Percentiles rank a stretch among this genome's conserved stretches.
These are phyloP conservation scores for Fusarium torulosum DNA, from an alignment of 2,329 filamentous ascomycete species.

Conservation along the genomic window DNA sequence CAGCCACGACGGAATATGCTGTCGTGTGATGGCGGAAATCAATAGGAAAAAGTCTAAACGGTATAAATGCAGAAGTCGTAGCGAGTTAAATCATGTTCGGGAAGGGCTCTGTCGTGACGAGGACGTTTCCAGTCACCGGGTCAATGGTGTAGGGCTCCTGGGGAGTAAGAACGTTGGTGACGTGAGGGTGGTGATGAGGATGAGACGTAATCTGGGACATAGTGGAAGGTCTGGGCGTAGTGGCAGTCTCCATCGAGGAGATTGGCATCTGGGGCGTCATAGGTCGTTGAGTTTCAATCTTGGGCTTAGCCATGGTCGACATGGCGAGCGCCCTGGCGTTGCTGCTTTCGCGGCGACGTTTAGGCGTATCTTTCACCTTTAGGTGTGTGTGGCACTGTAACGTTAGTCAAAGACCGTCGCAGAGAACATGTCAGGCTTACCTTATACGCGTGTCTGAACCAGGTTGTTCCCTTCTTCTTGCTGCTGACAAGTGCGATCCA, in stretches of 20 bases:
- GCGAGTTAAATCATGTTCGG: constrained; percentile 49
- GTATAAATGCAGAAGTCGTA: constrained; percentile 33
- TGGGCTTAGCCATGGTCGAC: constrained; percentile 61
- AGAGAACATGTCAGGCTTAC: constrained; percentile 58
- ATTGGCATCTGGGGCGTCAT: constrained; percentile 48
- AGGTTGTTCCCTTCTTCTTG: constrained; percentile 93
- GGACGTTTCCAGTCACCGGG: constrained; percentile 44
- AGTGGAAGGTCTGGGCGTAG: constrained; percentile 46
- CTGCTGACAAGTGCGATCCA: constrained; percentile 86
- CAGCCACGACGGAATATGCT: constrained; percentile 42
- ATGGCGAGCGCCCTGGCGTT: constrained; percentile 60
- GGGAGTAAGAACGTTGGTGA: constrained; percentile 35
- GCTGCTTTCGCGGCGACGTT: constrained; percentile 73
- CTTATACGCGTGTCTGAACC: constrained; percentile 92
- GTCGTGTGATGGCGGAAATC: constrained; percentile 41
- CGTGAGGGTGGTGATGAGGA: constrained; percentile 46
- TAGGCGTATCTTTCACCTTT: constrained; percentile 78
- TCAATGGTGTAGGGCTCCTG: constrained; percentile 40
- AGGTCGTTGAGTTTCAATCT: constrained; percentile 58
- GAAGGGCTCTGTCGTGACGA: constrained; percentile 45
- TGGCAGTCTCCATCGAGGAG: constrained; percentile 41
- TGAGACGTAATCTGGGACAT: constrained; percentile 49
- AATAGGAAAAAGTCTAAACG: constrained; percentile 38
- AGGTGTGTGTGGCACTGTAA: constrained; percentile 76
- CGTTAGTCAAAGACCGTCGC: constrained; percentile 37